Conservation (phyloP, 306 rosid species). For the Pachyrhizus erosus region DNA sequence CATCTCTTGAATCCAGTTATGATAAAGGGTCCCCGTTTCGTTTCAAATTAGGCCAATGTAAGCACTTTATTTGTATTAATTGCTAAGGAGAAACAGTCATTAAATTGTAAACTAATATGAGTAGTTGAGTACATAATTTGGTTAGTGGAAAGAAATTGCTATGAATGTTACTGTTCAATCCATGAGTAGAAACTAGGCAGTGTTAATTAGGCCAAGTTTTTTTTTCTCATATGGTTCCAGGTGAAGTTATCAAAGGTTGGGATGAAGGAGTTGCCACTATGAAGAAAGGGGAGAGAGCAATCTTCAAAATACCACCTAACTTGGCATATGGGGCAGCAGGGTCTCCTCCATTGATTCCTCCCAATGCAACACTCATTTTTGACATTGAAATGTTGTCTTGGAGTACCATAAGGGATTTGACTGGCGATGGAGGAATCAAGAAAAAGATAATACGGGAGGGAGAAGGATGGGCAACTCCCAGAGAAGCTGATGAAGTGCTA, state of each 20-base stretch:
- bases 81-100: not conserved
- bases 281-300: conserved; percentile 77
- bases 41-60: conserved; percentile 72
- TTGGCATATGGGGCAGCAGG: conserved; percentile 68
- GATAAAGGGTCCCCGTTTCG: conserved; percentile 56
- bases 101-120: not conserved
- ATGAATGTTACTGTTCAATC: not conserved
- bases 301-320: conserved; percentile 66
- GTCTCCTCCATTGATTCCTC: conserved; percentile 63
- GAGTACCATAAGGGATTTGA: conserved; percentile 58
- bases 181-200: not conserved
- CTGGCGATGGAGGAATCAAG: conserved; percentile 66
- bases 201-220: not conserved
- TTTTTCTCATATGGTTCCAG: conserved; percentile 42
- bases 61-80: conserved; percentile 7
- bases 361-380: conserved; percentile 64
- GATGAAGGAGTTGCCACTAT: conserved; percentile 71
- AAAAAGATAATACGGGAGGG: conserved; percentile 62
- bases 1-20: conserved; percentile 50
- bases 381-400: conserved; percentile 68
- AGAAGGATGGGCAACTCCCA: conserved; percentile 73
- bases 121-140: not conserved
- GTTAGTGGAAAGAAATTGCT: not conserved
- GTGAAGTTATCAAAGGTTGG: conserved; percentile 77
- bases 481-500: conserved; percentile 61